Conservation (phyloP, 2,329 filamentous ascomycete genomes). For the Alternaria rosae region DNA sequence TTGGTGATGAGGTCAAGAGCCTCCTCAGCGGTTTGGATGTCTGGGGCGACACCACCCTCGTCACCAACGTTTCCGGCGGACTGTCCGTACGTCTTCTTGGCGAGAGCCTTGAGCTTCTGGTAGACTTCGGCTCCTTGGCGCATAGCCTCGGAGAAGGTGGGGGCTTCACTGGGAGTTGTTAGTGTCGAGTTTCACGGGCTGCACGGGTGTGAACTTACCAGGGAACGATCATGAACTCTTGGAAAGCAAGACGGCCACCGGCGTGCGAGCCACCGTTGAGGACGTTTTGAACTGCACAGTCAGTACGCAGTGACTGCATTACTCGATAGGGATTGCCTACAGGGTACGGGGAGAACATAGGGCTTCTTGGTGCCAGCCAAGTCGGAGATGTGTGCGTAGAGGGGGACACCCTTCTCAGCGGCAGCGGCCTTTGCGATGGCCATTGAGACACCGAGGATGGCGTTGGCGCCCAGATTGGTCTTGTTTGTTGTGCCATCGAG, state of each 20-base stretch:
- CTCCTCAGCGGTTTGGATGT: constrained; percentile 97
- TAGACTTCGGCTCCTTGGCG: constrained; percentile 97
- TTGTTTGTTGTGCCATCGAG: constrained; percentile 67
- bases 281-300: constrained; percentile 56
- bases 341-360: constrained; percentile 65
- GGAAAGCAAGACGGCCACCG: constrained; percentile 80
- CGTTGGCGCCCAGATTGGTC: constrained; percentile 66
- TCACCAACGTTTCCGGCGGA: constrained; percentile 99
- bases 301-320: not conserved
- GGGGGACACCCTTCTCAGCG: constrained; percentile 62
- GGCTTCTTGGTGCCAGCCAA: constrained; percentile 61
- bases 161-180: constrained; percentile 67
- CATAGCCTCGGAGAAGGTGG: constrained; percentile 93
- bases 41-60: constrained; percentile 98
- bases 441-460: constrained; percentile 68
- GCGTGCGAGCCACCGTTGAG: constrained; percentile 85
- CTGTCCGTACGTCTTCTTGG: constrained; percentile 99
- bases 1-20: constrained; percentile 95
- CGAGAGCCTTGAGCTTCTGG: constrained; percentile 94
- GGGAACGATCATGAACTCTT: constrained; percentile 65
- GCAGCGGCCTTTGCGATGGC: constrained; percentile 65
- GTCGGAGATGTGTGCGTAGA: constrained; percentile 65
- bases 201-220: constrained; percentile 43
- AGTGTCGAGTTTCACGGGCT: constrained; percentile 19
- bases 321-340: constrained; percentile 6